These are phyloP conservation scores for Fusarium nurragi DNA, from an alignment of 2,329 filamentous ascomycete genomes.

Conservation along the genomic window DNA sequence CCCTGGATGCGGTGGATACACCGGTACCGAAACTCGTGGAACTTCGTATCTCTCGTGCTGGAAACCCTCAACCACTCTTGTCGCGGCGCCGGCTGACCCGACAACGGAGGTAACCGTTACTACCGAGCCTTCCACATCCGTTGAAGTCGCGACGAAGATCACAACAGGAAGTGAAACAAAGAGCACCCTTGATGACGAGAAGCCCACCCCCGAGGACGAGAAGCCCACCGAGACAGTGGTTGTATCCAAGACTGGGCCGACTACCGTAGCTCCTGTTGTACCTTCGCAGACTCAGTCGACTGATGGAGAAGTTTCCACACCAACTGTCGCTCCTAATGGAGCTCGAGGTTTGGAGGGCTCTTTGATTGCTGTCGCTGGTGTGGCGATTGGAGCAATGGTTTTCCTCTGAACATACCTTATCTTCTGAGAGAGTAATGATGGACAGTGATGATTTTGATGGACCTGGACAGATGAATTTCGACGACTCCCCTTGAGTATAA, in stretches of 20 bases:
- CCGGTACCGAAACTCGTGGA: slow-evolving; percentile 46
- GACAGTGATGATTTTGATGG: neutral
- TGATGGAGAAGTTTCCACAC: neutral
- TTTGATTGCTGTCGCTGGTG: neutral
- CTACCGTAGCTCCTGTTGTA: slow-evolving; percentile 10
- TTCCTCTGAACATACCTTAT: neutral
- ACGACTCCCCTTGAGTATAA: neutral
- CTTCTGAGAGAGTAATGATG: neutral
- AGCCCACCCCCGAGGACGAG: neutral
- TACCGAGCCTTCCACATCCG: neutral
- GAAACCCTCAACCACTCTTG: slow-evolving; percentile 19
- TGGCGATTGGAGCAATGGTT: slow-evolving; percentile 10
- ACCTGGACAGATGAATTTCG: neutral
- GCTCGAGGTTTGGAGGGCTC: slow-evolving; percentile 7
- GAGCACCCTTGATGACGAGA: neutral
- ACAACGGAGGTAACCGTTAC: neutral
- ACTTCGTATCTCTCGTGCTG: slow-evolving; percentile 34
- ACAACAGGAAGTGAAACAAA: neutral
- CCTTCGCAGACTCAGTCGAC: neutral
- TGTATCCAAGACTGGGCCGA: neutral
- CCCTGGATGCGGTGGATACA: slow-evolving; percentile 59
- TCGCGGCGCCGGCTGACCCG: neutral
- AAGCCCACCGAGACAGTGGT: neutral
- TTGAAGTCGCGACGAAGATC: neutral
- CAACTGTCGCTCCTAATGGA: neutral